Conservation (phyloP, 768 basidiomycete genomes). For the Dendrothele bispora region DNA sequence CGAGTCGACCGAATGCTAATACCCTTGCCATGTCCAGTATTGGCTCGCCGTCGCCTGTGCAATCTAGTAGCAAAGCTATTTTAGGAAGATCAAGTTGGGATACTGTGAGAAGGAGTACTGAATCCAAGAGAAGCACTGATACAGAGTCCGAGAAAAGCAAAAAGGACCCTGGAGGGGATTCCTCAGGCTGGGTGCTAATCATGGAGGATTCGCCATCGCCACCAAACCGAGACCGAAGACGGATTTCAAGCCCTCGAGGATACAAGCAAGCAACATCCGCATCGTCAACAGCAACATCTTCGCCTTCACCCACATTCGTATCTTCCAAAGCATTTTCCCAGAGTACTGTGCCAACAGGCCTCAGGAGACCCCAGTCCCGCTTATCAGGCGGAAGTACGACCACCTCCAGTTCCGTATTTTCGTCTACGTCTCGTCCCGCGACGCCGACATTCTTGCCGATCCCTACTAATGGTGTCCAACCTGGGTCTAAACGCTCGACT, state of each 20-base stretch:
- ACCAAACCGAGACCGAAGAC: conserved; percentile 57
- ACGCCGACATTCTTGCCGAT: conserved; percentile 80
- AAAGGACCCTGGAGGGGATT: conserved; percentile 54
- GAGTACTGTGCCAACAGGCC: conserved; percentile 42
- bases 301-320: conserved; percentile 43
- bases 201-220: conserved; percentile 86
- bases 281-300: conserved; percentile 46
- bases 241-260: conserved; percentile 62
- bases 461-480: conserved; percentile 52
- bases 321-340: conserved; percentile 37
- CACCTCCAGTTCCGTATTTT: conserved; percentile 60
- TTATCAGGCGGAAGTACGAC: conserved; percentile 65
- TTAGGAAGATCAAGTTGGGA: conserved; percentile 46
- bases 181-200: conserved; percentile 84
- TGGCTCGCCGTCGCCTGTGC: conserved; percentile 36
- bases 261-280: conserved; percentile 53
- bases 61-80: conserved; percentile 38
- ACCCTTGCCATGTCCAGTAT: conserved; percentile 31
- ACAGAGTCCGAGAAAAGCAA: conserved; percentile 42
- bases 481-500: conserved; percentile 60
- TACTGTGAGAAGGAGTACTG: conserved; percentile 37
- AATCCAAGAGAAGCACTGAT: conserved; percentile 44
- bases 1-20: conserved; percentile 48
- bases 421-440: conserved; percentile 67
- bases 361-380: conserved; percentile 70